Conservation (phyloP, 2,329 filamentous ascomycete species). For the Venturia asperata region DNA sequence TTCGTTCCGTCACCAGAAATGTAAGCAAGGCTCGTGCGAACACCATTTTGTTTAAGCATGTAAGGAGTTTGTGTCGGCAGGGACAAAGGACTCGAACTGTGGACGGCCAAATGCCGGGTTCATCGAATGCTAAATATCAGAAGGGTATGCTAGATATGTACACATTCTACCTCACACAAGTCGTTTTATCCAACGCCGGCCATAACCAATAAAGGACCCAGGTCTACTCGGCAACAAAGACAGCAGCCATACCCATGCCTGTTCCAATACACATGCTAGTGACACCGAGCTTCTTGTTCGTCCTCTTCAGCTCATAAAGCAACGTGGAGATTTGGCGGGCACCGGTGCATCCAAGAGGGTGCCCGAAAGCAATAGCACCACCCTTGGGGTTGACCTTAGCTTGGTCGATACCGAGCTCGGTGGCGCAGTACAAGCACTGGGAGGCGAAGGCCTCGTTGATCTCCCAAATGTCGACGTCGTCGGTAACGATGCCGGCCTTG, state of each 20-base stretch:
- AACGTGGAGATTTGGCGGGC: conserved; percentile 89
- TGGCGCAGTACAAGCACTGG: conserved; percentile 89
- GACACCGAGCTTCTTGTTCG: conserved; percentile 75
- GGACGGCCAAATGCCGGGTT: no score
- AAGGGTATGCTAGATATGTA: neutral
- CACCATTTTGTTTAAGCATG: no score
- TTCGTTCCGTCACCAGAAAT: no score
- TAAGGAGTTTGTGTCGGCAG: no score
- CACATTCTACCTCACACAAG: neutral
- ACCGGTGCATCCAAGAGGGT: conserved; percentile 90
- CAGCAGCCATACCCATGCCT: conserved; percentile 94
- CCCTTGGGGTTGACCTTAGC: conserved; percentile 97
- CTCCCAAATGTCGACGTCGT: conserved; percentile 91
- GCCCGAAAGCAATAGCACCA: conserved; percentile 90
- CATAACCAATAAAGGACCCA: neutral
- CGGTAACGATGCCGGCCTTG: conserved; percentile 76
- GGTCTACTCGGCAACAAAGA: conserved; percentile 85
- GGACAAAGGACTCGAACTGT: no score
- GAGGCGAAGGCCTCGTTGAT: conserved; percentile 99
- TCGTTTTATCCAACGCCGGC: neutral
- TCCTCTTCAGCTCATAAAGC: conserved; percentile 81
- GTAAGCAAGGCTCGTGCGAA: no score
- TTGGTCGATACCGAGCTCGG: conserved; percentile 72
- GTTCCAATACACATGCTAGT: conserved; percentile 97
- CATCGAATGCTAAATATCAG: neutral